These are phyloP conservation scores for Ascoidea rubescens DNA, from an alignment of 805 yeast species.

Conservation along the genomic window DNA sequence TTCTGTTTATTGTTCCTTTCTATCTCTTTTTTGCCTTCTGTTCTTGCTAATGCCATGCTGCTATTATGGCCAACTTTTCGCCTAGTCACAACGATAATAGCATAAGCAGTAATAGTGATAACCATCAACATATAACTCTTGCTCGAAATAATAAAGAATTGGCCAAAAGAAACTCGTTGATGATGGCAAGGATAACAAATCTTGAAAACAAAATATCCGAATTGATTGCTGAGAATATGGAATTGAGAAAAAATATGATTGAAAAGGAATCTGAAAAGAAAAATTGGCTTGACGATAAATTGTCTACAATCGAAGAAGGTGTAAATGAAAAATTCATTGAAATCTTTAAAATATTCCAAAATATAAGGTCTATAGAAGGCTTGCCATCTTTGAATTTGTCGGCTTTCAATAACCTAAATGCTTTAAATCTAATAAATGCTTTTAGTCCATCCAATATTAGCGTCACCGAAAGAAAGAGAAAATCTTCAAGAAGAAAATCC, in stretches of 20 bases:
- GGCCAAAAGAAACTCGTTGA: not conserved
- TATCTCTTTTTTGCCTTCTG: no score
- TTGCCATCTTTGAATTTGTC: not conserved
- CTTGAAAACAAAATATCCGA: not conserved
- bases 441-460: no score
- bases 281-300: not conserved
- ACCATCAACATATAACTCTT: not conserved
- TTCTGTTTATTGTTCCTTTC: no score
- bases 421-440: no score
- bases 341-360: no score
- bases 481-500: no score
- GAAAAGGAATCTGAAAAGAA: not conserved
- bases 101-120: no score
- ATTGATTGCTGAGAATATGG: not conserved
- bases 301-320: not conserved
- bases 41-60: no score
- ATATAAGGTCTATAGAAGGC: not conserved
- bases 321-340: not conserved
- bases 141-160: not conserved
- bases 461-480: no score
- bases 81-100: no score
- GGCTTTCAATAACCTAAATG: no score
- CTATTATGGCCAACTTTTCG: no score
- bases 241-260: not conserved
- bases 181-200: not conserved